Evolutionary conservation across 257 asterid species (phyloP), one percentile per base, ranked within the genome.

Genomic region (Fraxinus cuspidata): DNA sequence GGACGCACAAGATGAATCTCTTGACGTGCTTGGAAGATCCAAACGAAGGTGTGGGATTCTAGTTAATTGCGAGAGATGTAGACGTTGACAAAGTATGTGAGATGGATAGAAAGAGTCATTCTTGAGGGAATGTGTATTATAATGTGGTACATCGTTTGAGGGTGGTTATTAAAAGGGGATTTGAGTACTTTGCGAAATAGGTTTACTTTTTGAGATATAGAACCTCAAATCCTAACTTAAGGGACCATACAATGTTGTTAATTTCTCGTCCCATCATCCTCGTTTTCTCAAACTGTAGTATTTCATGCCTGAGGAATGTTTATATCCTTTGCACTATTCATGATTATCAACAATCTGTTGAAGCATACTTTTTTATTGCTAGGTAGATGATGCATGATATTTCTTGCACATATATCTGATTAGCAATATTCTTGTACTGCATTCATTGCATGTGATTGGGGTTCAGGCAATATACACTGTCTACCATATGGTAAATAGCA

Each of bases 391-490:
- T 72, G 64, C 29, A 47, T 37, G 60, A 35, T 37, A 8, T 37
- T 37, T 42, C 58, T 53, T 42, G 31, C 18, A n/a, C 73, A 44
- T 53, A 40, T 37, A 51, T 51, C 60, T 42, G 49, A 53, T n/a
- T 53, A 53, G 64, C 27, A 16, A 47, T 23, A 31, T 53, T 72
- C 58, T 2, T 34, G 25, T 25, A 71, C 53, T 29, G 32, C 66
- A 27, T 75, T 3, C 16, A 75, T 51, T 37, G 80, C 89, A 81
- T 74, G 87, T 78, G 89, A 78, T 73, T 72, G 70, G 77, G 82
- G 82, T 83, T 72, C 86, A 38, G 73, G 84, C 84, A 84, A 73
- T 71, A 58, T 63, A 38, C 12, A 63, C 67, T 78, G 85, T 78
- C 89, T 74, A 71, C 73, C 68, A 73, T 77, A 75, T 84, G 82